phyloP scores from a whole-genome alignment of 2,329 filamentous ascomycete species.

The Trichophyton mentagrophytes region DNA sequence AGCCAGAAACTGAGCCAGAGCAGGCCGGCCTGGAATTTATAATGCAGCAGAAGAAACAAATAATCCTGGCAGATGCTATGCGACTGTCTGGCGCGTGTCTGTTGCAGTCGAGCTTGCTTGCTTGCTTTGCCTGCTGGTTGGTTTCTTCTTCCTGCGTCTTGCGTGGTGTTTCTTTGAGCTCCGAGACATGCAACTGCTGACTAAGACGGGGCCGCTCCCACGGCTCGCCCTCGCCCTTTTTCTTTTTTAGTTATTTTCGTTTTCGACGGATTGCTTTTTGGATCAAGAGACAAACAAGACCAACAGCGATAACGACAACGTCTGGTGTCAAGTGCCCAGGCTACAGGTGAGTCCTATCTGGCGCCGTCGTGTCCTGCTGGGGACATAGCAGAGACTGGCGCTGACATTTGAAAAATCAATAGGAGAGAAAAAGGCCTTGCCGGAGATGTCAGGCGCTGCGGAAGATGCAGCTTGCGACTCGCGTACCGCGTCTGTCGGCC shows the following conservation, averaged over 20 bases:
- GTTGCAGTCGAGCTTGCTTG: not conserved
- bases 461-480: conserved; percentile 30
- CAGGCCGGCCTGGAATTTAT: not conserved
- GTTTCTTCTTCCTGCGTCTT: not conserved
- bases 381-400: not conserved
- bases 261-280: not conserved
- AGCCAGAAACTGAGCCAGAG: not conserved
- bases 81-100: not conserved
- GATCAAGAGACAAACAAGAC: not conserved
- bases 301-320: not conserved
- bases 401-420: not conserved
- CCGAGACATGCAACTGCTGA: not conserved
- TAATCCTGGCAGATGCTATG: not conserved
- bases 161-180: not conserved
- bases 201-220: not conserved
- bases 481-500: conserved; percentile 34
- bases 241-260: not conserved
- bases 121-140: not conserved
- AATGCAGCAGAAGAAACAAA: not conserved
- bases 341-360: not conserved
- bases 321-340: not conserved
- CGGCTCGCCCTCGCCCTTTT: not conserved
- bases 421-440: not conserved
- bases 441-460: conserved; percentile 10
- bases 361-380: not conserved